Evolutionary conservation across 148 eudicot species (phyloP), one percentile per base, ranked within the genome.

Genomic region (Chenopodium berlandieri): DNA sequence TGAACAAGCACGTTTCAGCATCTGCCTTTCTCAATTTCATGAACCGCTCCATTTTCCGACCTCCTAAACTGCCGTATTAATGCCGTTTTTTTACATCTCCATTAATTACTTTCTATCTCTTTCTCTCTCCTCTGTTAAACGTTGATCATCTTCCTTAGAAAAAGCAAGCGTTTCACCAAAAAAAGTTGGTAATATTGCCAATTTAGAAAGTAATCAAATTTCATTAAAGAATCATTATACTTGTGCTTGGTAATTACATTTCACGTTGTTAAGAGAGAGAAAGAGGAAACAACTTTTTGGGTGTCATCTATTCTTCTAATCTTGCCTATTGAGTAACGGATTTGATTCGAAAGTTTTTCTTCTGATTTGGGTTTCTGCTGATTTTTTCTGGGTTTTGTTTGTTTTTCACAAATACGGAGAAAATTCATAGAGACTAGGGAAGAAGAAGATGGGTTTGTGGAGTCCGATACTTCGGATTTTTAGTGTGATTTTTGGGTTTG

Each of bases 401-500:
- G 19, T 77, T 63, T 70, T 4, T 62, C 0, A 10, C 14, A 23
- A 66, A 72, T 16, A 27, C 65, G 44, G 31, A 17, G 56, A 34
- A 40, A 50, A 7, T 66, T 74, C 25, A n/a, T 16, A 73, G 31
- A 46, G 27, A 25, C 9, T 20, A 17, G 31, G 72, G 37, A 70
- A 32, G 27, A 66, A 40, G n/a, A 60, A 52, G 82, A 94, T 94
- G 98, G 96, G 96, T 77, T 83, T 80, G 82, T 32, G 82, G 74
- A 81, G 79, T 79, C 84, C 79, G 9, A 37, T 85, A 9, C 73
- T 81, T 37, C 77, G 78, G 20, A 66, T 94, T 19, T 22, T 92
- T 58, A 92, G 94, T 87, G 77, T 87, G 22, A 48, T 94, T 30
- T 78, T 94, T 81, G 93, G 97, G 31, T 88, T 90, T 62, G 52